Base-by-base conservation (phyloP, 352 stramenopile genomes). In the Phytophthora constricta region DNA sequence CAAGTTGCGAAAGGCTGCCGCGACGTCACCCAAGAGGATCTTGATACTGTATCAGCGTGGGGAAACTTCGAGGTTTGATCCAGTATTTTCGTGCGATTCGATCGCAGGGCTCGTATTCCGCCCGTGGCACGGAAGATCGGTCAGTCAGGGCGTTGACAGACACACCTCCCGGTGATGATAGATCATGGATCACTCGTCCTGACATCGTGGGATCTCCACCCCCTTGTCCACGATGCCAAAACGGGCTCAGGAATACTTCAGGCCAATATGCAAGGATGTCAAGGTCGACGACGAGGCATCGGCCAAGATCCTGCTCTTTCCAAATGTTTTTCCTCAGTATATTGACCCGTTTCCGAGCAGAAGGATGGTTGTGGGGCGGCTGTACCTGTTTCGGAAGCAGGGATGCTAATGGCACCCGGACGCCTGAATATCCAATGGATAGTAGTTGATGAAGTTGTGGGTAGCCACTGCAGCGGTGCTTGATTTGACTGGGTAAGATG, bases 131-230 rank as follows among this genome's bases (percentile, higher is more conserved):
- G 16, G 16, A 4, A 23, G 4, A 34, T 16, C 9, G n/a, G n/a
- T 46, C 37, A 2, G 47, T 66, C 4, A 11, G 13, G n/a, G 53
- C 60, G 41, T 57, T 68, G 20, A 68, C 20, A 1, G 60, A 61
- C 0, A 5, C 0, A 17, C 41, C 50, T 1, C 47, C 41, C 8
- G 60, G 61, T 20, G n/a, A 62, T 28, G 61, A 62, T 0, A 68
- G 11, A 34, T 62, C 52, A 27, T 68, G 61, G 23, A 68, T 68
- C 3, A 27, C 43, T 23, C 61, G 39, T 2, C 41, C 61, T 13
- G 28, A 31, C 11, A 20, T 46, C 0, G 13, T 5, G 0, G 43
- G 51, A 46, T 68, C 52, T 1, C 13, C 31, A 9, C 14, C 7
- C 2, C 17, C 14, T 39, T 68, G 62, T 17, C 49, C 45, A 13